These are phyloP conservation scores for Apiospora hydei DNA, from an alignment of 2,329 filamentous ascomycete genomes.

Conservation along the genomic window DNA sequence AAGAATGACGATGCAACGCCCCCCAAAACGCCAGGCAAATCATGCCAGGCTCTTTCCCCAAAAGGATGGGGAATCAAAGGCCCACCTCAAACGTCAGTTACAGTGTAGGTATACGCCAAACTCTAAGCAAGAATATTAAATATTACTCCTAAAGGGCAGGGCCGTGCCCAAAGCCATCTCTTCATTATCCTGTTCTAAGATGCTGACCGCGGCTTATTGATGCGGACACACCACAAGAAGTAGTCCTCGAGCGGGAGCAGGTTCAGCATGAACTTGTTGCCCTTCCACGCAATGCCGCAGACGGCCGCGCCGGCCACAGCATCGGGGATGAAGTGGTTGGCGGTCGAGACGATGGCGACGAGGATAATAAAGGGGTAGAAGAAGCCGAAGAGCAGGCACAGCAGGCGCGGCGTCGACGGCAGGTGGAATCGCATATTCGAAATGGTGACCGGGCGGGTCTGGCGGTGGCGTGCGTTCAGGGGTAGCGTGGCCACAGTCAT, in stretches of 20 bases:
- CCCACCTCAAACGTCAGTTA: background rate
- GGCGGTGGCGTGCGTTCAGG: slow-evolving; percentile 59
- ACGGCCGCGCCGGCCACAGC: slow-evolving; percentile 73
- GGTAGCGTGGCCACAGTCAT: slow-evolving; percentile 73
- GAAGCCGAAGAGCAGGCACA: slow-evolving; percentile 58
- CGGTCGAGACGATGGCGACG: slow-evolving; percentile 72
- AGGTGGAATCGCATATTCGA: slow-evolving; percentile 23
- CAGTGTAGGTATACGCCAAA: background rate
- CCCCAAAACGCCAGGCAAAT: slow-evolving; percentile 4
- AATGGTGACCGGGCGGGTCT: slow-evolving; percentile 48
- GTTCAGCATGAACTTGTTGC: slow-evolving; percentile 64
- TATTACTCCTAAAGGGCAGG: background rate
- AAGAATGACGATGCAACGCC: background rate
- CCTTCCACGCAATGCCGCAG: slow-evolving; percentile 69
- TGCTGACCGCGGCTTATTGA: slow-evolving; percentile 64
- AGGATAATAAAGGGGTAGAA: slow-evolving; percentile 71
- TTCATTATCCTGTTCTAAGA: background rate
- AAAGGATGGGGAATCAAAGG: too few species aligned
- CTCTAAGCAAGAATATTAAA: background rate
- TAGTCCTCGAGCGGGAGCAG: slow-evolving; percentile 72
- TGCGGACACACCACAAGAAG: slow-evolving; percentile 67
- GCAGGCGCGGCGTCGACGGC: slow-evolving; percentile 47
- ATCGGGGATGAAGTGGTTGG: slow-evolving; percentile 77
- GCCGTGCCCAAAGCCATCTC: background rate
- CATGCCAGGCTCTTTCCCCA: background rate